These are phyloP conservation scores for Aspergillus fijiensis DNA, from an alignment of 2,329 filamentous ascomycete species.

Conservation along the genomic window DNA sequence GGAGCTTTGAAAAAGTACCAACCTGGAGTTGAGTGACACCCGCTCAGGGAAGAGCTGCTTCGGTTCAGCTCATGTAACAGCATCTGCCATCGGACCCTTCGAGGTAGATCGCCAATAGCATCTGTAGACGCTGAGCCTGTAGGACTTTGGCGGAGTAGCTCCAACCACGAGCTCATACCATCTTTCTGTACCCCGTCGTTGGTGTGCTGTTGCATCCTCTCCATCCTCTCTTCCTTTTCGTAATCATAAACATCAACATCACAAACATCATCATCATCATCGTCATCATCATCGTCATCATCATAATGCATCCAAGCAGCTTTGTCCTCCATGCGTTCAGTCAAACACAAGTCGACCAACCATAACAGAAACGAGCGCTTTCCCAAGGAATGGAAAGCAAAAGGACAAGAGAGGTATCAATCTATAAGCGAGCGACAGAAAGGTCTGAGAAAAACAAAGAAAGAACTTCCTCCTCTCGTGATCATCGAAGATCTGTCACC, in stretches of 20 bases:
- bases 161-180: not conserved
- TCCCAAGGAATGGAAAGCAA: not conserved
- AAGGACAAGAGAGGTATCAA: not conserved
- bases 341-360: not conserved
- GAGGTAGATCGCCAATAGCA: not conserved
- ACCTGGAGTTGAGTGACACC: not conserved
- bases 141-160: not conserved
- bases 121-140: not conserved
- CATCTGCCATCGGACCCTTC: not conserved
- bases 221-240: not conserved
- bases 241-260: not conserved
- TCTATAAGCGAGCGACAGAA: not conserved
- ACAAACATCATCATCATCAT: not conserved
- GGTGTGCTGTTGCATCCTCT: not conserved
- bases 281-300: not conserved
- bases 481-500: constrained; percentile 35
- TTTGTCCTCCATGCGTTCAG: not conserved
- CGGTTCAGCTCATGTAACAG: not conserved
- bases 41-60: not conserved
- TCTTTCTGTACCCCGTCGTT: not conserved
- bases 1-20: not conserved
- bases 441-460: not conserved
- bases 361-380: not conserved
- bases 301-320: not conserved
- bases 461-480: not conserved